Evolutionary conservation across 2,329 filamentous ascomycete species (phyloP).

Genomic region (Monilinia aucupariae): DNA sequence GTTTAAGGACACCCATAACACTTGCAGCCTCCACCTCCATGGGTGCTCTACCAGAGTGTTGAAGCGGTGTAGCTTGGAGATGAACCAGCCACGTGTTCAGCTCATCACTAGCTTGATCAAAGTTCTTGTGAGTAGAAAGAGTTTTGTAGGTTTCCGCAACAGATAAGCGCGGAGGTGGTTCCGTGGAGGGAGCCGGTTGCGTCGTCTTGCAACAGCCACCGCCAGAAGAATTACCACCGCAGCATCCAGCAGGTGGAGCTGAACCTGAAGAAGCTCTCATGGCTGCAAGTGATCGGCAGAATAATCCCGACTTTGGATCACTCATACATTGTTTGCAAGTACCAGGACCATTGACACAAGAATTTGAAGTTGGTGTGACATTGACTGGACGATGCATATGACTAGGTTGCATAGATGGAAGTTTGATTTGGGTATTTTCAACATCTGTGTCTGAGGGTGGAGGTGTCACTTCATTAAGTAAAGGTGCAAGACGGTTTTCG

Average conservation of each 20-base stretch:
- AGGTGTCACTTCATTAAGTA: conserved; percentile 46
- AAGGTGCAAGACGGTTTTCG: conserved; percentile 38
- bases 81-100: conserved; percentile 71
- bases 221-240: conserved; percentile 52
- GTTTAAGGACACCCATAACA: conserved; percentile 79
- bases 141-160: conserved; percentile 77
- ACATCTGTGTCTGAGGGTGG: conserved; percentile 51
- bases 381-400: conserved; percentile 33
- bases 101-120: conserved; percentile 67
- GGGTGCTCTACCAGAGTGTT: conserved; percentile 44
- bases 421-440: conserved; percentile 53
- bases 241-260: conserved; percentile 49
- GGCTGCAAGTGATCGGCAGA: conserved; percentile 75
- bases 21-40: conserved; percentile 78
- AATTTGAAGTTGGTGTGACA: conserved; percentile 24
- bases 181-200: conserved; percentile 29
- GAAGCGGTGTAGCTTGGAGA: conserved; percentile 52
- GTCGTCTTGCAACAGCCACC: conserved; percentile 58
- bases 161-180: conserved; percentile 49
- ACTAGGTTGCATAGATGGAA: conserved; percentile 43
- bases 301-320: conserved; percentile 74
- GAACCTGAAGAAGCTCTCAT: conserved; percentile 36
- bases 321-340: conserved; percentile 72
- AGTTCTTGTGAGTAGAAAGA: conserved; percentile 69
- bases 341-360: conserved; percentile 58